Conservation (phyloP, 805 yeast genomes). For the Yamadazyma ubonensis region DNA sequence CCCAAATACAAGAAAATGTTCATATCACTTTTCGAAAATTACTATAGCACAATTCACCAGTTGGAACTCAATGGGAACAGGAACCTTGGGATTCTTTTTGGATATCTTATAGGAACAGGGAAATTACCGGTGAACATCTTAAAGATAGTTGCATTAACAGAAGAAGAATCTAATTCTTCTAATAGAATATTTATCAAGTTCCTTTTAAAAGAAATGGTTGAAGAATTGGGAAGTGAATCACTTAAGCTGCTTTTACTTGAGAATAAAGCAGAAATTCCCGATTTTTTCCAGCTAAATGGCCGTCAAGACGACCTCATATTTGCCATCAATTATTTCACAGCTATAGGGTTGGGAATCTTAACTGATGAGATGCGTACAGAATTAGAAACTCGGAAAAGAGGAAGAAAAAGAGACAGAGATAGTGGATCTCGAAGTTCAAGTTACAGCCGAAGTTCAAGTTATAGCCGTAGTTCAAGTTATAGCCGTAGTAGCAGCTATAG, state of each 20-base stretch:
- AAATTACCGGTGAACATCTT: slow-evolving; percentile 64
- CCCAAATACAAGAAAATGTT: slow-evolving; percentile 49
- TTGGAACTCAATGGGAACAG: slow-evolving; percentile 72
- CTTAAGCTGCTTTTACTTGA: slow-evolving; percentile 56
- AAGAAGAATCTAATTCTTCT: slow-evolving; percentile 73
- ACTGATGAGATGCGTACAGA: slow-evolving; percentile 79
- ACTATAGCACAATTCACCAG: slow-evolving; percentile 60
- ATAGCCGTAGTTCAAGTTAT: slow-evolving; percentile 18
- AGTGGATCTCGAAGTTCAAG: slow-evolving; percentile 16
- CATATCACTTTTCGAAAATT: slow-evolving; percentile 49
- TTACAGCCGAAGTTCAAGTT: slow-evolving; percentile 16
- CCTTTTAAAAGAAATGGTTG: slow-evolving; percentile 73
- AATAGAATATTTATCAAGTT: slow-evolving; percentile 79
- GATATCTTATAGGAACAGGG: slow-evolving; percentile 74
- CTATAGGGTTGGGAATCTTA: slow-evolving; percentile 80
- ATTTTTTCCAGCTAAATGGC: slow-evolving; percentile 60
- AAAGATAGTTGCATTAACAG: slow-evolving; percentile 57
- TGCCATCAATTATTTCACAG: slow-evolving; percentile 88
- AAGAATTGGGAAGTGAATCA: slow-evolving; percentile 63
- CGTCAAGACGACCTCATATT: slow-evolving; percentile 61
- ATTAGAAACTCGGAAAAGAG: slow-evolving; percentile 24
- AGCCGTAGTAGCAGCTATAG: slow-evolving; percentile 17
- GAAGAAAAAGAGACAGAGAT: slow-evolving; percentile 16
- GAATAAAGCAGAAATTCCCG: slow-evolving; percentile 44
- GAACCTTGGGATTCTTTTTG: slow-evolving; percentile 82